These are phyloP conservation scores for Rhodotorula sp. DNA, from an alignment of 1,284 basidiomycete genomes.

Conservation along the genomic window DNA sequence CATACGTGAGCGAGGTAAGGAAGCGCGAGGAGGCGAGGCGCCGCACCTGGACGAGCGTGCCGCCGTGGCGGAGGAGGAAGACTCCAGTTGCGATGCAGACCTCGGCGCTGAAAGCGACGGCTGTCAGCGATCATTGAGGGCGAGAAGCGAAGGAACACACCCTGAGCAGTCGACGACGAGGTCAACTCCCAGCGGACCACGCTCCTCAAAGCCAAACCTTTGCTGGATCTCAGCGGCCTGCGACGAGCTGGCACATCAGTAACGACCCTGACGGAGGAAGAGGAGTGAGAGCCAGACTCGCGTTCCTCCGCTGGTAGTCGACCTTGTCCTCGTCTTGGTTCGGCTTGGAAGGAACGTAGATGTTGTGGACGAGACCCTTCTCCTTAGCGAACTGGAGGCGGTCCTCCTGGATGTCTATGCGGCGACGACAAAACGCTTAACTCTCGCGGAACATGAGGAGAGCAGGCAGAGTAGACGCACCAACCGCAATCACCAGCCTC, in stretches of 20 bases:
- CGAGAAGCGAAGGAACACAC: background rate
- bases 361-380: constrained; percentile 79
- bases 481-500: constrained; percentile 72
- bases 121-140: background rate
- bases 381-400: constrained; percentile 81
- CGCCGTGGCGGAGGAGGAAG: constrained; percentile 65
- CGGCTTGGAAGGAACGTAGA: constrained; percentile 62
- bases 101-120: constrained; percentile 48
- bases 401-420: constrained; percentile 65
- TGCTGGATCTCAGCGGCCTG: constrained; percentile 51
- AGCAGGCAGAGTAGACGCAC: constrained; percentile 25
- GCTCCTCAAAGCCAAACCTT: constrained; percentile 52
- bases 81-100: constrained; percentile 61
- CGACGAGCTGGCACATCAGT: too few relatives aligned
- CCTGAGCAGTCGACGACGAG: constrained; percentile 62
- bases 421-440: constrained; percentile 13
- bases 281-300: background rate
- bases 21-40: background rate
- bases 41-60: constrained; percentile 55
- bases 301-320: constrained; percentile 59
- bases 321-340: constrained; percentile 65
- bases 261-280: too few relatives aligned
- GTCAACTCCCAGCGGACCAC: constrained; percentile 56
- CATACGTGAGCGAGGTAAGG: too few relatives aligned
- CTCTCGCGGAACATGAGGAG: background rate